phyloP scores from a whole-genome alignment of 2,329 filamentous ascomycete species.

The Clarireedia hainanense region DNA sequence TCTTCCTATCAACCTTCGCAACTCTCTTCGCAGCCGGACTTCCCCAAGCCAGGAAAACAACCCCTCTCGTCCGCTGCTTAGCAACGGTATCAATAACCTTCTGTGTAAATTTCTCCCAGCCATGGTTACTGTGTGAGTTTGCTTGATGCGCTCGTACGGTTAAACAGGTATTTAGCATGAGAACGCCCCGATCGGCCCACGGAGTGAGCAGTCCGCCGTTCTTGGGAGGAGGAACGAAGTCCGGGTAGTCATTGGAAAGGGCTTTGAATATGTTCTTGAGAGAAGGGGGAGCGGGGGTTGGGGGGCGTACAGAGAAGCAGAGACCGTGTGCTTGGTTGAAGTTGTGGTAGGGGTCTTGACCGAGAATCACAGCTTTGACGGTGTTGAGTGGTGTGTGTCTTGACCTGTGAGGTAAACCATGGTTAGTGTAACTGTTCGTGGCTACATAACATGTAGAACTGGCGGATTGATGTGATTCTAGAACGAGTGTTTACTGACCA shows the following conservation, averaged over 20 bases:
- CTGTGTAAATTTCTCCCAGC: constrained; percentile 92
- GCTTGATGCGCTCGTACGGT: constrained; percentile 87
- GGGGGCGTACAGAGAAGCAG: constrained; percentile 88
- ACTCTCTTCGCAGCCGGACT: constrained; percentile 75
- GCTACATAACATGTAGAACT: background rate
- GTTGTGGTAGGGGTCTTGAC: constrained; percentile 97
- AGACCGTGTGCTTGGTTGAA: constrained; percentile 91
- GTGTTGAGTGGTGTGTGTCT: constrained; percentile 81
- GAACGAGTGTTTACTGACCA: constrained; percentile 52
- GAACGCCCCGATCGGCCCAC: constrained; percentile 88
- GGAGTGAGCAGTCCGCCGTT: constrained; percentile 77
- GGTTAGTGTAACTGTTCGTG: constrained; percentile 15
- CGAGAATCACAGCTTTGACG: constrained; percentile 88
- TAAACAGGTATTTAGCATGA: constrained; percentile 90
- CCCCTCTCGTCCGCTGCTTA: constrained; percentile 65
- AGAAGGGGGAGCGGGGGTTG: constrained; percentile 80
- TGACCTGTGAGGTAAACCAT: constrained; percentile 55
- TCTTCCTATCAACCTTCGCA: constrained; percentile 59
- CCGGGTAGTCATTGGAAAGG: constrained; percentile 80
- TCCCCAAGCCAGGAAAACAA: constrained; percentile 95
- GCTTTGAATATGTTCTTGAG: constrained; percentile 90
- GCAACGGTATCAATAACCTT: constrained; percentile 83
- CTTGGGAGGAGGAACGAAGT: constrained; percentile 66
- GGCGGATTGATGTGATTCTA: background rate
- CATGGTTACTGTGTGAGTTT: constrained; percentile 75